These are phyloP conservation scores for Byssoonygena ceratinophila DNA, from an alignment of 2,329 filamentous ascomycete genomes.

Conservation along the genomic window DNA sequence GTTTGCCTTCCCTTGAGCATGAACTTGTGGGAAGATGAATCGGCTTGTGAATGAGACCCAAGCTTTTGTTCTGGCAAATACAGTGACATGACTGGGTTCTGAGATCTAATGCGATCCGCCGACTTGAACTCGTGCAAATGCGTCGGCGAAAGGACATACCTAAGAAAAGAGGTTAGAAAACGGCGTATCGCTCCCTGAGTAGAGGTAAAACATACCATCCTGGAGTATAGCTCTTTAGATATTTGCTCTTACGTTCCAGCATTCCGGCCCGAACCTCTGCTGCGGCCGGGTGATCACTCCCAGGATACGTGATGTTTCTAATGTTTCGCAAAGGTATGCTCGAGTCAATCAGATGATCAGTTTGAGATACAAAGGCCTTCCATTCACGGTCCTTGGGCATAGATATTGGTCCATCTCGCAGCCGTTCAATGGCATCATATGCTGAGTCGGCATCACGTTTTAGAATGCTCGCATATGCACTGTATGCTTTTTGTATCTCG, in stretches of 20 bases:
- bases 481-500: slow-evolving; percentile 97
- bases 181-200: not conserved
- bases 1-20: slow-evolving; percentile 94
- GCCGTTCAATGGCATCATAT: slow-evolving; percentile 64
- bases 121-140: slow-evolving; percentile 98
- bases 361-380: slow-evolving; percentile 66
- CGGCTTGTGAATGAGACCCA: slow-evolving; percentile 74
- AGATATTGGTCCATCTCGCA: slow-evolving; percentile 74
- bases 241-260: slow-evolving; percentile 96
- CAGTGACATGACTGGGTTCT: slow-evolving; percentile 89
- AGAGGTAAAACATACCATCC: slow-evolving; percentile 59
- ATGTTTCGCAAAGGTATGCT: slow-evolving; percentile 64
- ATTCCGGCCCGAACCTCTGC: slow-evolving; percentile 81
- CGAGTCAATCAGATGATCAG: slow-evolving; percentile 80
- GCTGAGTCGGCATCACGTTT: slow-evolving; percentile 82
- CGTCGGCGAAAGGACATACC: slow-evolving; percentile 92
- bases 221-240: slow-evolving; percentile 90
- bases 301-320: slow-evolving; percentile 81
- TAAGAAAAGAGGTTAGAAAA: slow-evolving; percentile 28
- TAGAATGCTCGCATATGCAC: slow-evolving; percentile 79
- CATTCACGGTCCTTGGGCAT: slow-evolving; percentile 94
- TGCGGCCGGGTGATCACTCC: slow-evolving; percentile 71
- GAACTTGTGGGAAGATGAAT: slow-evolving; percentile 89
- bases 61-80: slow-evolving; percentile 92
- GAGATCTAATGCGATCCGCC: slow-evolving; percentile 71